A percentile compares a stretch with the other conserved stretches of the same genome.
These are phyloP conservation scores for Mimosa pudica DNA, from an alignment of 306 rosid genomes.

Conservation along the genomic window DNA sequence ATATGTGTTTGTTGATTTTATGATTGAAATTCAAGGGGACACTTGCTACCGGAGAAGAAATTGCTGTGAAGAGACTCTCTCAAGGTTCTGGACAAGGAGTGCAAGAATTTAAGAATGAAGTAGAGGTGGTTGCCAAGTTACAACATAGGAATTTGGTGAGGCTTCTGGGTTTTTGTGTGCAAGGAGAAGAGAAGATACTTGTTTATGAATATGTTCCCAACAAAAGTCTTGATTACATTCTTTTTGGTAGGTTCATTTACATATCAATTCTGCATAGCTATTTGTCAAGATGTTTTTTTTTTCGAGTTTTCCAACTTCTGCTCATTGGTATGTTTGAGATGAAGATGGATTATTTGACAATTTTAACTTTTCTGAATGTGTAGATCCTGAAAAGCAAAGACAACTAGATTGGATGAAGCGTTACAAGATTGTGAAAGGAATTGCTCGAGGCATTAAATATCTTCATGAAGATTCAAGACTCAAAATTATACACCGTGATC, in stretches of 20 bases:
- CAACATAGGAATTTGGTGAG: conserved; percentile 58
- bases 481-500: conserved; percentile 59
- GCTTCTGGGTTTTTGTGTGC: conserved; percentile 61
- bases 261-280: background rate
- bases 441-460: conserved; percentile 55
- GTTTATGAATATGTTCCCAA: conserved; percentile 58
- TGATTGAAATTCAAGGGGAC: conserved; percentile 44
- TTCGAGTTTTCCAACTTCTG: background rate
- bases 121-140: conserved; percentile 53
- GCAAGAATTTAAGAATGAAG: conserved; percentile 61
- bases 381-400: conserved; percentile 40
- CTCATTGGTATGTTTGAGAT: background rate
- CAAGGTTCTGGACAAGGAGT: conserved; percentile 49
- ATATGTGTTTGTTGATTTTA: background rate
- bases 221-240: conserved; percentile 49
- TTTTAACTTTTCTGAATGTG: background rate
- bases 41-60: conserved; percentile 20
- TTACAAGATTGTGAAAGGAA: conserved; percentile 42
- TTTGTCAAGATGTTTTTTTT: background rate
- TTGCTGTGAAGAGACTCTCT: background rate
- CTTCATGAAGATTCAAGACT: conserved; percentile 63
- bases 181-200: conserved; percentile 54
- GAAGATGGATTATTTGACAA: background rate
- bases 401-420: conserved; percentile 48
- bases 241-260: conserved; percentile 43